phyloP scores from a whole-genome alignment of 2,329 filamentous ascomycete species.

The Nannizziopsis arthrosporioides region DNA sequence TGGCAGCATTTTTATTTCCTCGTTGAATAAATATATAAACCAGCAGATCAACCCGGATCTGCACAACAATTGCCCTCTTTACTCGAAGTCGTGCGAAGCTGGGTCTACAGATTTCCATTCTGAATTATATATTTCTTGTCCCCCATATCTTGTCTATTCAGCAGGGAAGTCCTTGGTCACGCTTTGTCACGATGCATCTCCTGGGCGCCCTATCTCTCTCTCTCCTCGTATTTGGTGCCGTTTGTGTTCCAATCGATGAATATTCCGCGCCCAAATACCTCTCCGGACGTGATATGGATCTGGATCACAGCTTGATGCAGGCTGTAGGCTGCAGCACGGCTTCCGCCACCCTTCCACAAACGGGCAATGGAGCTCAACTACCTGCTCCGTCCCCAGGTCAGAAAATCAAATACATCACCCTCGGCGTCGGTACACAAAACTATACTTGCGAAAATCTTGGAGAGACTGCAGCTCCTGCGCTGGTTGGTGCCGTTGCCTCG shows the following conservation, averaged over 20 bases:
- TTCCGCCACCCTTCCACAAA: conserved; percentile 11
- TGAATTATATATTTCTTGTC: no score
- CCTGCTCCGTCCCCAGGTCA: conserved; percentile 22
- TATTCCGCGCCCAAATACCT: background rate
- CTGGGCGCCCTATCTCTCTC: background rate
- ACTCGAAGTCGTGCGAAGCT: background rate
- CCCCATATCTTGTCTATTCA: no score
- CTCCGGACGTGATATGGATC: background rate
- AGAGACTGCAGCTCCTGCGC: conserved; percentile 22
- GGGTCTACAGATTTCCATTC: no score
- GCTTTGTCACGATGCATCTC: conserved; percentile 4
- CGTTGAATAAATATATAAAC: conserved; percentile 1
- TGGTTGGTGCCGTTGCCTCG: conserved; percentile 36
- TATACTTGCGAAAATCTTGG: conserved; percentile 34
- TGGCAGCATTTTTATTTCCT: background rate
- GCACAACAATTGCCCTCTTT: background rate
- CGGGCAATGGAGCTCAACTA: conserved; percentile 19
- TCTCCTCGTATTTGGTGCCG: conserved; percentile 4
- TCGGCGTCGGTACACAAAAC: conserved; percentile 42
- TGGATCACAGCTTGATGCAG: background rate
- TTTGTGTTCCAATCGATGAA: conserved; percentile 6
- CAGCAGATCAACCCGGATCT: background rate
- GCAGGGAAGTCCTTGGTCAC: background rate
- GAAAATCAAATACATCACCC: conserved; percentile 34
- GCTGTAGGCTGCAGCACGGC: background rate